These are phyloP conservation scores for Miscanthus lutarioriparius DNA, from an alignment of 176 grass and related monocot genomes.

Conservation along the genomic window DNA sequence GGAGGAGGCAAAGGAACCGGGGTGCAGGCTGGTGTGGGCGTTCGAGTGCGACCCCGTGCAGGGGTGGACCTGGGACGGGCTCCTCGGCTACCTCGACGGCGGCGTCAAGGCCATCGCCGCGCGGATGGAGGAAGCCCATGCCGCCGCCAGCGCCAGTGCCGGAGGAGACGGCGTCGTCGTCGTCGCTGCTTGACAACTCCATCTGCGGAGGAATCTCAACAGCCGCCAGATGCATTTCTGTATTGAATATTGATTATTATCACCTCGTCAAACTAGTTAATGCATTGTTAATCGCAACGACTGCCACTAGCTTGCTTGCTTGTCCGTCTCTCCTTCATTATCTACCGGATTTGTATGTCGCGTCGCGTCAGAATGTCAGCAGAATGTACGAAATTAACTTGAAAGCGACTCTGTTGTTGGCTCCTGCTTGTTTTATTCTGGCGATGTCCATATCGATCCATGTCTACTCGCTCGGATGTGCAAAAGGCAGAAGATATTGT, in stretches of 20 bases:
- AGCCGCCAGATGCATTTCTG: not conserved
- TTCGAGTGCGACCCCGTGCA: slow-evolving; percentile 69
- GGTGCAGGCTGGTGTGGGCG: slow-evolving; percentile 56
- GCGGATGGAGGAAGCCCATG: slow-evolving; percentile 46
- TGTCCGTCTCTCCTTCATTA: not conserved
- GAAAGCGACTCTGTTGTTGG: not conserved
- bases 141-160: not conserved
- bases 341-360: not conserved
- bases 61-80: slow-evolving; percentile 56
- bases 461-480: not conserved
- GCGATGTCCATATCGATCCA: not conserved
- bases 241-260: not conserved
- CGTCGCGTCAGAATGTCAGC: not conserved
- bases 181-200: not conserved
- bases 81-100: slow-evolving; percentile 49
- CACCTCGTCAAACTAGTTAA: not conserved
- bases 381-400: not conserved
- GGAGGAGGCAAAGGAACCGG: not conserved
- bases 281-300: not conserved
- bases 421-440: not conserved
- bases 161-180: no score
- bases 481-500: not conserved
- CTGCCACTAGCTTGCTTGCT: not conserved
- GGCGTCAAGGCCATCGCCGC: slow-evolving; percentile 48
- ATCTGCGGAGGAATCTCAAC: not conserved